Conservation (phyloP, 2,329 filamentous ascomycete species). For the Sarocladium oryzae region DNA sequence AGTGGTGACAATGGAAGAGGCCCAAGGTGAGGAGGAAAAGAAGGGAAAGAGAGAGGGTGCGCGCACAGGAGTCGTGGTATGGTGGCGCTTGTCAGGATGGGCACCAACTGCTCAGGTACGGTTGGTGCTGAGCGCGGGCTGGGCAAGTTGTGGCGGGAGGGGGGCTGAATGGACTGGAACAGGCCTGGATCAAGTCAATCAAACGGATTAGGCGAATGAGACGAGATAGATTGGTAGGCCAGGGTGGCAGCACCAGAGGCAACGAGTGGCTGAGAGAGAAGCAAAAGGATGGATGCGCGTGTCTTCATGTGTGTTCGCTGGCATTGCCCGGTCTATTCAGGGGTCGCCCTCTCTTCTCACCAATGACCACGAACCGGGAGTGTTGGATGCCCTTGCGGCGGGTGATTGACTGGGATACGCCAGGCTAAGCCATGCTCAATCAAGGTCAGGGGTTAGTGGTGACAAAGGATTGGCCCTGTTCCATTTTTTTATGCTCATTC, state of each 20-base stretch:
- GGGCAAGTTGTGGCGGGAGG: neutral
- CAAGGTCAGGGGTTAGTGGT: neutral
- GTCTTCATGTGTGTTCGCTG: neutral
- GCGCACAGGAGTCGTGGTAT: too few species aligned
- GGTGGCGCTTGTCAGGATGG: neutral
- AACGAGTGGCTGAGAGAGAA: neutral
- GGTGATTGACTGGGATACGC: neutral
- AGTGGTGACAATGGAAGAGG: neutral
- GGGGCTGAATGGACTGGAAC: neutral
- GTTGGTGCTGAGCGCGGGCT: neutral
- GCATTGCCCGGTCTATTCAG: constrained; percentile 7
- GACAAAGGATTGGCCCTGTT: neutral
- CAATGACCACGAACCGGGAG: neutral
- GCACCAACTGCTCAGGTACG: neutral
- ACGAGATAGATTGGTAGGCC: neutral
- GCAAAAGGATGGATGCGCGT: neutral
- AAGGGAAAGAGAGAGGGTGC: neutral
- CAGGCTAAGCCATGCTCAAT: neutral
- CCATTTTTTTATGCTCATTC: too few species aligned
- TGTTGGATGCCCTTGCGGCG: neutral
- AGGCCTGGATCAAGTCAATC: neutral
- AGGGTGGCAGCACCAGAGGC: neutral
- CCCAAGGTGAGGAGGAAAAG: neutral
- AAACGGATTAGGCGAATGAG: neutral
- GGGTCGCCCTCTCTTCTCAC: neutral